Percentiles rank a stretch among this genome's conserved stretches.
Conservation (phyloP, 2,329 filamentous ascomycete genomes). For the Malbranchea cinnamomea region DNA sequence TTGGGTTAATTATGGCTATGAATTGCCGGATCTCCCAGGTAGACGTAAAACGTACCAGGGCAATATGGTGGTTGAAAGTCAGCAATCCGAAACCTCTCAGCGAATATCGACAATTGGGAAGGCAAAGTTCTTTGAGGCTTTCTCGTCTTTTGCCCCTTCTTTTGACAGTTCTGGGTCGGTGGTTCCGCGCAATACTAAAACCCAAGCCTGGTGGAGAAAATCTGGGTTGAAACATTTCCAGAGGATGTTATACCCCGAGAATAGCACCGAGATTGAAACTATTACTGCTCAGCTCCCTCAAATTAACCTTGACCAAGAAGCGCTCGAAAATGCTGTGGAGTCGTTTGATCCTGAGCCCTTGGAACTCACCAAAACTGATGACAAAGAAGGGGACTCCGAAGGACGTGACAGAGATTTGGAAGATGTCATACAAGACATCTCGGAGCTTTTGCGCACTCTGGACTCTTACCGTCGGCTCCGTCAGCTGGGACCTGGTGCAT, state of each 20-base stretch:
- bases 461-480: slow-evolving; percentile 48
- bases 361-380: slow-evolving; percentile 6
- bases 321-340: slow-evolving; percentile 28
- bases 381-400: too few species aligned
- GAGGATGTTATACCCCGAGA: slow-evolving; percentile 18
- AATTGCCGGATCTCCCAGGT: slow-evolving; percentile 4
- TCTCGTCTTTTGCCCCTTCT: slow-evolving; percentile 35
- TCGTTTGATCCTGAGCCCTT: slow-evolving; percentile 22
- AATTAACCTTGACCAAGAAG: slow-evolving; percentile 20
- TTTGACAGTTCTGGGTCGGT: slow-evolving; percentile 31
- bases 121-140: slow-evolving; percentile 27
- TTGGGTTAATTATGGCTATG: slow-evolving; percentile 29
- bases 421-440: slow-evolving; percentile 41
- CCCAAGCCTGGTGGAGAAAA: slow-evolving; percentile 32
- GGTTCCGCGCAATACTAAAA: slow-evolving; percentile 27
- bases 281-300: slow-evolving; percentile 10
- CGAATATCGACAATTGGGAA: slow-evolving; percentile 15
- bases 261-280: slow-evolving; percentile 9
- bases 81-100: slow-evolving; percentile 1
- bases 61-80: too few species aligned
- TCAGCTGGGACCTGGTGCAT: slow-evolving; percentile 26
- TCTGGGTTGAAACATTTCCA: slow-evolving; percentile 25
- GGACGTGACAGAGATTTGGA: slow-evolving; percentile 32
- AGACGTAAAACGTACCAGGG: too few species aligned
- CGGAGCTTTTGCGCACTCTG: slow-evolving; percentile 45